A percentile compares a stretch with the other conserved stretches of the same genome.
These are phyloP conservation scores for Aspergillus steynii DNA, from an alignment of 495 filamentous ascomycete genomes.

Conservation along the genomic window DNA sequence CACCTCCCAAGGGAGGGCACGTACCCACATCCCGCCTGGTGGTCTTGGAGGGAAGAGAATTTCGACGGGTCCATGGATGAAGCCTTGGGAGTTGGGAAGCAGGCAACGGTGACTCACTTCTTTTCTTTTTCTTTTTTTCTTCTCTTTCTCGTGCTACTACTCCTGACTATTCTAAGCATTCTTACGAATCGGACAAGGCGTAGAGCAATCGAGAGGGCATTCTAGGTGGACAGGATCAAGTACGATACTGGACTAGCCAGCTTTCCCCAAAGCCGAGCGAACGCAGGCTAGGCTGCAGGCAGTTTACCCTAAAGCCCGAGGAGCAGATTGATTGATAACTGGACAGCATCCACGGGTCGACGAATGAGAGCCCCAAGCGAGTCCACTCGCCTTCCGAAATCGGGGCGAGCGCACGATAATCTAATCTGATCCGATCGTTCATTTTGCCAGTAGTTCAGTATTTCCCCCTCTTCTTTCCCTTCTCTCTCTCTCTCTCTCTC, in stretches of 20 bases:
- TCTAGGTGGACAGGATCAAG: too few relatives aligned
- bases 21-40: slow-evolving; percentile 1
- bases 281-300: too few relatives aligned
- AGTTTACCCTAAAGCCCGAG: slow-evolving; percentile 11
- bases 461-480: slow-evolving; percentile 18
- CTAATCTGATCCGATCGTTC: slow-evolving; percentile 49
- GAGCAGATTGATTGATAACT: slow-evolving; percentile 16
- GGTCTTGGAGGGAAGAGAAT: slow-evolving; percentile 7
- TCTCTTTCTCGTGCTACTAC: neutral
- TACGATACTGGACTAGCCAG: too few relatives aligned
- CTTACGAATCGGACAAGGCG: neutral
- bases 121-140: neutral
- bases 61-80: slow-evolving; percentile 1
- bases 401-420: slow-evolving; percentile 33
- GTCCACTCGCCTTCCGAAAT: slow-evolving; percentile 20
- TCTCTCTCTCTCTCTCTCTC: slow-evolving; percentile 16
- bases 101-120: too few relatives aligned
- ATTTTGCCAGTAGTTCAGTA: slow-evolving; percentile 23
- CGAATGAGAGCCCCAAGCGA: slow-evolving; percentile 13
- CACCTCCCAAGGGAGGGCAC: neutral
- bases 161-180: too few relatives aligned
- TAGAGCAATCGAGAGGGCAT: too few relatives aligned
- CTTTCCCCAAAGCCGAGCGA: too few relatives aligned
- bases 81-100: neutral
- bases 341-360: slow-evolving; percentile 6